Evolutionary conservation across 345 rosid genomes (phyloP), one percentile per base, ranked within the genome.

Genomic region (Erodium maritimum): DNA sequence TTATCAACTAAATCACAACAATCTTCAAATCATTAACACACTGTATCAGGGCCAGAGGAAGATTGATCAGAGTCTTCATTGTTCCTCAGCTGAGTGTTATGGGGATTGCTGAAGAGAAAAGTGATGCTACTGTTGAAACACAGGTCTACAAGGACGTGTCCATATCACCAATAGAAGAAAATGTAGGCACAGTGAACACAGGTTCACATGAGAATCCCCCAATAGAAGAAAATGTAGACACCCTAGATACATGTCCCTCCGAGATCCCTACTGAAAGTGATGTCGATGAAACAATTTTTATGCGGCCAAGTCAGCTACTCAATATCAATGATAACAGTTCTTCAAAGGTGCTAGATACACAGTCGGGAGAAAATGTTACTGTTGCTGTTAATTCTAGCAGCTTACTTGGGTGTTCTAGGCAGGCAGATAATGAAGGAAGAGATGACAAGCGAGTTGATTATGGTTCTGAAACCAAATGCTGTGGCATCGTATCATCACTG

Each of bases 351-450:
- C 8, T 29, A 29, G 37, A 29, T 11, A 29, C 37, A 29, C 37
- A n/a, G n/a, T n/a, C 9, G 37, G 48, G 14, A 42, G 48, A 42
- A 14, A 16, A 42, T 42, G 48, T 42, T 42, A 42, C 48, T 10
- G 48, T 10, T 1, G 48, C 17, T 9, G 17, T 42, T 42, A 42
- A 42, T 42, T 4, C 48, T 42, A 42, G 48, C 48, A 3, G 48
- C 48, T 64, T 67, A 23, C 52, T 56, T 50, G 37, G 57, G 64
- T 50, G 67, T 63, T 33, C 12, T 69, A 55, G 25, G 5, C 65
- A 60, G 55, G 50, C 54, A 71, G 75, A 60, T 68, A 73, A 59
- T 42, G 68, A 52, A 42, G 48, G 48, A 56, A 61, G 57, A 21
- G 55, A 57, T 50, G 51, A 61, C 54, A 62, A 50, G 59, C 50